A percentile compares a stretch with the other conserved stretches of the same genome.
Evolutionary conservation across 805 yeast species (phyloP).

Genomic region (Hanseniaspora osmophila): DNA sequence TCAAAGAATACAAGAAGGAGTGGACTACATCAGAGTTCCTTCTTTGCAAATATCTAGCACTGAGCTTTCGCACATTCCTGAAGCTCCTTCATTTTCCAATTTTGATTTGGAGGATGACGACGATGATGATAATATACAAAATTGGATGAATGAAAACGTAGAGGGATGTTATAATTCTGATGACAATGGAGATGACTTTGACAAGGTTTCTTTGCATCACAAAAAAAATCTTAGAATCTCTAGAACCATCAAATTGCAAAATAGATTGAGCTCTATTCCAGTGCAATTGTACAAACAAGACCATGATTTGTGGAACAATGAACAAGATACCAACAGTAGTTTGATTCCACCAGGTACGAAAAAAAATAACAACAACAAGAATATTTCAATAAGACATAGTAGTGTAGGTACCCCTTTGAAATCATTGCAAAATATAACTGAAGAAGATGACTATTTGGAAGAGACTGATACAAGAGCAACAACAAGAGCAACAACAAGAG

Average conservation of each 20-base stretch:
- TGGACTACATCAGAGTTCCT: constrained; percentile 19
- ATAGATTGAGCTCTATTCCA: constrained; percentile 3
- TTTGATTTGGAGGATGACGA: neutral
- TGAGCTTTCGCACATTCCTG: constrained; percentile 18
- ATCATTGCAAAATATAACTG: neutral
- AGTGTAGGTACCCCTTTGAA: too few species aligned
- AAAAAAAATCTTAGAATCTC: constrained; percentile 1
- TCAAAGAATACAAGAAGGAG: constrained; percentile 14
- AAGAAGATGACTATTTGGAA: neutral
- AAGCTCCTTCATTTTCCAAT: constrained; percentile 6
- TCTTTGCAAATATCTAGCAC: constrained; percentile 18
- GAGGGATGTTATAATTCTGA: neutral
- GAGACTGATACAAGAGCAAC: neutral
- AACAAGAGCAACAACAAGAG: too few species aligned
- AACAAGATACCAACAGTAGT: neutral
- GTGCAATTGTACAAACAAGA: neutral
- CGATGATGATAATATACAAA: constrained; percentile 1
- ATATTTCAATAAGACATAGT: too few species aligned
- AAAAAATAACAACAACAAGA: neutral
- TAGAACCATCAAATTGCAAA: constrained; percentile 3
- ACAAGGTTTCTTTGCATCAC: neutral
- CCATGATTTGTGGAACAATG: neutral
- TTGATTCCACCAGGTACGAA: neutral
- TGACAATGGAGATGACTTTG: neutral
- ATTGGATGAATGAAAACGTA: neutral